A percentile compares a stretch with the other conserved stretches of the same genome.
Conservation (phyloP, 768 basidiomycete genomes). For the Austroboletus festivus region DNA sequence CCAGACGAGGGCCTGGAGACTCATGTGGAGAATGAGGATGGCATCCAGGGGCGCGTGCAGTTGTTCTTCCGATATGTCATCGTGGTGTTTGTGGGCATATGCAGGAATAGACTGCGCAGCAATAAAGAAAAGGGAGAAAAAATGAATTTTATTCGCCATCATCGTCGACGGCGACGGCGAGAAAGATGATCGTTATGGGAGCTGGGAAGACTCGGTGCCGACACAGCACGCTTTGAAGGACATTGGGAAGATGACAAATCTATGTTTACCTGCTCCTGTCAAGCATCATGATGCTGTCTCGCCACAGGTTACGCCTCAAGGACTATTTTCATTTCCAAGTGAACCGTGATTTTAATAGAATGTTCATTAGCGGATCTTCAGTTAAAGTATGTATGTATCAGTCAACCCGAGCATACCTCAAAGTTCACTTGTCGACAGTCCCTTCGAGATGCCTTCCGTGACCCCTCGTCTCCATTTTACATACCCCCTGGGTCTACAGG, state of each 20-base stretch:
- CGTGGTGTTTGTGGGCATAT: constrained; percentile 60
- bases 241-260: not conserved
- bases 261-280: no score
- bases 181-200: no score
- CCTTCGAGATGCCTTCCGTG: constrained; percentile 59
- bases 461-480: constrained; percentile 65
- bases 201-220: no score
- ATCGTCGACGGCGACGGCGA: not conserved
- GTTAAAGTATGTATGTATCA: constrained; percentile 20
- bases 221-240: not conserved
- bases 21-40: constrained; percentile 81
- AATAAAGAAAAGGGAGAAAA: constrained; percentile 12
- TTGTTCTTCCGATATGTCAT: constrained; percentile 58
- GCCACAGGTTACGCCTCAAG: not conserved
- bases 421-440: constrained; percentile 38
- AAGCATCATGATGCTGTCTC: constrained; percentile 12
- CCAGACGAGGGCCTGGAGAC: constrained; percentile 77
- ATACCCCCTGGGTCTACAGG: constrained; percentile 57
- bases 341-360: not conserved
- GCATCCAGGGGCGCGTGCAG: constrained; percentile 66
- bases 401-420: not conserved
- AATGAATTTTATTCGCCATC: not conserved
- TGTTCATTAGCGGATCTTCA: constrained; percentile 23
- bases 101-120: constrained; percentile 4
- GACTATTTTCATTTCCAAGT: constrained; percentile 2